A percentile compares a stretch with the other conserved stretches of the same genome.
Conservation (phyloP, 2,329 filamentous ascomycete species). For the Diaporthe sp. region DNA sequence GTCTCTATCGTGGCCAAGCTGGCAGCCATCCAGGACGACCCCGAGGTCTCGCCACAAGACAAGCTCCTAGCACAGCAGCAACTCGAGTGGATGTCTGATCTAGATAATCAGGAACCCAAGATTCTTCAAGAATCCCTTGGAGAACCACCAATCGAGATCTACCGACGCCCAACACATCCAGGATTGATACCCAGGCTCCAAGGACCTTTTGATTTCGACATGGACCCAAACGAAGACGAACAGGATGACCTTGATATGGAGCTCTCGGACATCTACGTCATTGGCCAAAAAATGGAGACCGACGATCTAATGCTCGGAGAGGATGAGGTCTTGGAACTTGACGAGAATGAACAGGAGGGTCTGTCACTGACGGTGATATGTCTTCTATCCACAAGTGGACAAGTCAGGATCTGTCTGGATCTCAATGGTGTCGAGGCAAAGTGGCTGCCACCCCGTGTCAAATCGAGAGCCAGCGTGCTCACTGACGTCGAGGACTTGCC, state of each 20-base stretch:
- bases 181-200: conserved; percentile 72
- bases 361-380: conserved; percentile 73
- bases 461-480: conserved; percentile 60
- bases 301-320: conserved; percentile 75
- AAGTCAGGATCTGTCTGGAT: conserved; percentile 73
- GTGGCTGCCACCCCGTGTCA: conserved; percentile 73
- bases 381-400: conserved; percentile 72
- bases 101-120: conserved; percentile 73
- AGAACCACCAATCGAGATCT: conserved; percentile 69
- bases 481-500: conserved; percentile 57
- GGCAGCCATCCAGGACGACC: conserved; percentile 73
- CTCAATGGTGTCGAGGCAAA: conserved; percentile 75
- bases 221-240: conserved; percentile 65
- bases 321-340: conserved; percentile 71
- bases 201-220: conserved; percentile 71
- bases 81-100: conserved; percentile 76
- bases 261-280: conserved; percentile 73
- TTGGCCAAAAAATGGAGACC: conserved; percentile 73
- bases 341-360: conserved; percentile 70
- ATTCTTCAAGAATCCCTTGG: conserved; percentile 64
- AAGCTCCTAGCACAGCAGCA: conserved; percentile 75
- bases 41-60: conserved; percentile 63
- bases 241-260: conserved; percentile 70
- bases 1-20: conserved; percentile 85
- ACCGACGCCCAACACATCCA: conserved; percentile 68